A percentile compares a stretch with the other conserved stretches of the same genome.
Evolutionary conservation across 352 stramenopile genomes (phyloP).

Genomic region (Phytophthora chlamydospora): DNA sequence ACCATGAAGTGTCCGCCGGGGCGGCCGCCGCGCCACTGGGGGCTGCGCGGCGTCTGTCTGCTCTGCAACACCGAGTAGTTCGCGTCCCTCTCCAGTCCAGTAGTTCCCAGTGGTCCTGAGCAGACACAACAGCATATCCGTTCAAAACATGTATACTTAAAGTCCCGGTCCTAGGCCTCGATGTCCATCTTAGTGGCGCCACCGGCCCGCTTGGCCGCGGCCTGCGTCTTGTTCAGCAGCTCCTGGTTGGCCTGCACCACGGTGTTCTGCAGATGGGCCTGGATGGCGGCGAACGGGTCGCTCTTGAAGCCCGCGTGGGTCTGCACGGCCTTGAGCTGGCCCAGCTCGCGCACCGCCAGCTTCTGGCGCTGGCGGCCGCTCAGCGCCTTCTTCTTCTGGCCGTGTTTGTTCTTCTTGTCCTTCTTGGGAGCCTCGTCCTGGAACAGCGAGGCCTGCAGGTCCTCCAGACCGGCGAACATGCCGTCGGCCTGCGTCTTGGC

Average conservation of each 20-base stretch:
- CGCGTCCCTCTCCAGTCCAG: neutral
- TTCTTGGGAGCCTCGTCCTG: constrained; percentile 50
- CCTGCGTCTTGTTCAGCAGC: constrained; percentile 49
- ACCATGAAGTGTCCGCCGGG: constrained; percentile 91
- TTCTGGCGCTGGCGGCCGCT: constrained; percentile 87
- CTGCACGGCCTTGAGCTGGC: constrained; percentile 86
- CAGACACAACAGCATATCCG: constrained; percentile 1
- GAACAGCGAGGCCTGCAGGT: constrained; percentile 77
- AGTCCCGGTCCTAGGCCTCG: constrained; percentile 22
- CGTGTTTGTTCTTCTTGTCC: constrained; percentile 22
- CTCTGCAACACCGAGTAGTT: constrained; percentile 94
- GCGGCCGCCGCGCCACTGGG: constrained; percentile 94
- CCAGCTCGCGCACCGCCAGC: constrained; percentile 80
- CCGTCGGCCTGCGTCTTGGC: constrained; percentile 57
- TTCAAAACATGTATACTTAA: constrained; percentile 32
- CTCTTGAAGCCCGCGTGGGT: constrained; percentile 80
- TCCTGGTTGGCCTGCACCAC: constrained; percentile 82
- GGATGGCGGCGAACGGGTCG: constrained; percentile 87
- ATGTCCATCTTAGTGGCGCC: constrained; percentile 47
- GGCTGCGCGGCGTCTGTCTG: constrained; percentile 92
- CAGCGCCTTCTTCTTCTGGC: constrained; percentile 56
- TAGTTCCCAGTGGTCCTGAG: too few species aligned
- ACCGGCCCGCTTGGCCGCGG: constrained; percentile 23
- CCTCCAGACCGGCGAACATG: constrained; percentile 74
- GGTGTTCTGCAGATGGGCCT: constrained; percentile 87